Conservation (phyloP, 2,329 filamentous ascomycete genomes). For the Cryphonectria nitschkei region DNA sequence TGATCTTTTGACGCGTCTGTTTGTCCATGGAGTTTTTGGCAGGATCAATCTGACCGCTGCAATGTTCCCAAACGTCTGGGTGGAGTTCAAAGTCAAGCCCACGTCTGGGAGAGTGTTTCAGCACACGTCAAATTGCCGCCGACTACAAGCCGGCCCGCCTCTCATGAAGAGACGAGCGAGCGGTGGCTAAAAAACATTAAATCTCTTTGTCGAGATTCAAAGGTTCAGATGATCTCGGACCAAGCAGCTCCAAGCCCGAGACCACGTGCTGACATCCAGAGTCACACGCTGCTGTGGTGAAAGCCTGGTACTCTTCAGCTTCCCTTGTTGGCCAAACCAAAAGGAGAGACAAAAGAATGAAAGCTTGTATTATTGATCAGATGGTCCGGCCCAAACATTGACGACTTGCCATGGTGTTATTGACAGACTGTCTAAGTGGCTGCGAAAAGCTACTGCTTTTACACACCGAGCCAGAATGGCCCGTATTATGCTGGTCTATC, state of each 20-base stretch:
- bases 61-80: conserved; percentile 36
- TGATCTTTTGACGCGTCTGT: conserved; percentile 20
- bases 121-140: conserved; percentile 22
- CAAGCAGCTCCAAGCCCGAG: conserved; percentile 10
- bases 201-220: conserved; percentile 2
- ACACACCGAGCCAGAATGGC: not conserved
- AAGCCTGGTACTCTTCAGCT: not conserved
- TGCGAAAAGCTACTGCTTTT: conserved; percentile 1
- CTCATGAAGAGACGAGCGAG: conserved; percentile 9
- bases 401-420: not conserved
- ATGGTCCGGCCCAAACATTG: not conserved
- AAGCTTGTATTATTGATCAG: conserved; percentile 5
- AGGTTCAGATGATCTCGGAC: conserved; percentile 6
- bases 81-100: conserved; percentile 35
- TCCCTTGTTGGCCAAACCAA: not conserved
- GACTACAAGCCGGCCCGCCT: not conserved
- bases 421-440: not conserved
- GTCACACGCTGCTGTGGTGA: not conserved
- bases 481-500: not conserved
- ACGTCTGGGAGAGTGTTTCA: conserved; percentile 45
- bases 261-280: conserved; percentile 12
- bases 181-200: conserved; percentile 5
- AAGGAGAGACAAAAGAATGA: not conserved
- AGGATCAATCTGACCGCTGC: conserved; percentile 27
- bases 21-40: conserved; percentile 11